A percentile compares a stretch with the other conserved stretches of the same genome.
Conservation (phyloP, 2,329 filamentous ascomycete species). For the Aureobasidium melanogenum region DNA sequence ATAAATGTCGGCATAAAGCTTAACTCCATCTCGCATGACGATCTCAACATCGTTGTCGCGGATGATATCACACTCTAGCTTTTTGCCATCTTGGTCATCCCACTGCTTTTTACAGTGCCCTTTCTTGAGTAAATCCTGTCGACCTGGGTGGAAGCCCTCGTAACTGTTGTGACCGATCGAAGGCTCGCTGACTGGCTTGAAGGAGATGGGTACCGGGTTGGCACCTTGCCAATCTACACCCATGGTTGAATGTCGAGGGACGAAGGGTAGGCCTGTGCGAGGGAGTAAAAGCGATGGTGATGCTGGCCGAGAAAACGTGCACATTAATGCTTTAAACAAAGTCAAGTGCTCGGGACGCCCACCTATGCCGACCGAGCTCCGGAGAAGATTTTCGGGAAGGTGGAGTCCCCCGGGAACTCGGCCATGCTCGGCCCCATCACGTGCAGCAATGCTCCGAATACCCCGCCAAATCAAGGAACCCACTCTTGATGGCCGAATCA, state of each 20-base stretch:
- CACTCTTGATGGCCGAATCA: no score
- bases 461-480: no score
- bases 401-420: slow-evolving; percentile 3
- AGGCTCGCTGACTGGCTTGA: slow-evolving; percentile 28
- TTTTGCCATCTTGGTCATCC: slow-evolving; percentile 28
- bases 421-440: slow-evolving; percentile 7
- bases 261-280: background rate
- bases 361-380: background rate
- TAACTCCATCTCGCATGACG: slow-evolving; percentile 33
- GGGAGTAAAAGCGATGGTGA: background rate
- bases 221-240: slow-evolving; percentile 9
- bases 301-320: background rate
- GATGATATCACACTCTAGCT: slow-evolving; percentile 30
- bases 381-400: background rate
- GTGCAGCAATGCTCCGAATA: no score
- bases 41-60: slow-evolving; percentile 40
- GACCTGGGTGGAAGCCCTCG: slow-evolving; percentile 30
- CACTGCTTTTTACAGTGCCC: slow-evolving; percentile 22
- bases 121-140: slow-evolving; percentile 30
- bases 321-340: background rate
- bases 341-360: slow-evolving; percentile 1
- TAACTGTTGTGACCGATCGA: slow-evolving; percentile 35
- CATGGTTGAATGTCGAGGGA: background rate
- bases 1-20: slow-evolving; percentile 38
- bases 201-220: slow-evolving; percentile 14